Conservation (phyloP, 495 filamentous ascomycete genomes). For the Neurospora sp. region DNA sequence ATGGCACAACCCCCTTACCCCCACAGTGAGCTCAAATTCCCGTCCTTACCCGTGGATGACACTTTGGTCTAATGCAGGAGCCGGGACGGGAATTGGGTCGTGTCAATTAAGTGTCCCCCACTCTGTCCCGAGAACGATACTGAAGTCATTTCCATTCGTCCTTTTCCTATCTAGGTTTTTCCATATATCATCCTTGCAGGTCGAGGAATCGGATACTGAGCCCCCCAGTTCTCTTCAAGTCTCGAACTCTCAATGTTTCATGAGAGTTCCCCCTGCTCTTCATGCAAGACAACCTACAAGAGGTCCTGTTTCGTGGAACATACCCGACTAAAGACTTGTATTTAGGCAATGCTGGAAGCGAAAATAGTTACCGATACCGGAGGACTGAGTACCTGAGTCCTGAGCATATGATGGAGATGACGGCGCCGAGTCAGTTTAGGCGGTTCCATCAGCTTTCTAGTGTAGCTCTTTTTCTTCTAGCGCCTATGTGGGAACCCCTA, state of each 20-base stretch:
- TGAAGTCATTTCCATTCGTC: not conserved
- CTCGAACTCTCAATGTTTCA: not conserved
- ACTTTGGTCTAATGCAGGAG: not conserved
- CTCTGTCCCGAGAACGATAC: not conserved
- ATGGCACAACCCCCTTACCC: not conserved
- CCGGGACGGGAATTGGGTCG: not conserved
- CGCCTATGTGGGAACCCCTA: not conserved
- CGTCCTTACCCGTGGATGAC: not conserved
- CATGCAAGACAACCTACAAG: not conserved
- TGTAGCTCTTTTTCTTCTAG: not conserved
- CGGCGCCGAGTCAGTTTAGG: not conserved
- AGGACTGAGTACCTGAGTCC: not conserved
- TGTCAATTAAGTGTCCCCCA: not conserved
- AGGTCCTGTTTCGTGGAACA: not conserved
- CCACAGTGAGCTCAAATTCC: not conserved
- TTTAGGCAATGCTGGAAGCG: not conserved
- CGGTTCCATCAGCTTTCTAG: not conserved
- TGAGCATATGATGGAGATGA: not conserved
- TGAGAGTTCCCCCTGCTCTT: not conserved
- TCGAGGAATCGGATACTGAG: not conserved
- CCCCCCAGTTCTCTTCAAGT: not conserved
- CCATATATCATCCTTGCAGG: not conserved
- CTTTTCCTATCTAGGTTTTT: not conserved
- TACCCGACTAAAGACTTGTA: not conserved
- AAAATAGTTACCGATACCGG: not conserved